Conservation (phyloP, 352 stramenopile species). For the Nothophytophthora sp. region DNA sequence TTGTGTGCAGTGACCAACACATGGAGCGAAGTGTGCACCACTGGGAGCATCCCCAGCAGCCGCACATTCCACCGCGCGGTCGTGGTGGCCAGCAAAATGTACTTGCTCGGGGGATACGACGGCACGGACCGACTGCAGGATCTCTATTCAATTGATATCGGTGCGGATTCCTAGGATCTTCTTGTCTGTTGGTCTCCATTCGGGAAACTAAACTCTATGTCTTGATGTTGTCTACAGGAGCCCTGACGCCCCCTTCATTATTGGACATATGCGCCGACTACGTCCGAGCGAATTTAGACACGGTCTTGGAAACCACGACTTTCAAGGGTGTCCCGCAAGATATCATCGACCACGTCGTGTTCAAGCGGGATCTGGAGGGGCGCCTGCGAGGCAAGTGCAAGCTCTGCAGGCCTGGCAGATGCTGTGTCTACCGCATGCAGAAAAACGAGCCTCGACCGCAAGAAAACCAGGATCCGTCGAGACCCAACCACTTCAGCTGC, state of each 20-base stretch:
- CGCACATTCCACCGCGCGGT: slow-evolving; percentile 88
- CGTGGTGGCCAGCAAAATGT: slow-evolving; percentile 83
- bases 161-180: not conserved
- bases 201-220: not conserved
- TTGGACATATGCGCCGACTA: slow-evolving; percentile 76
- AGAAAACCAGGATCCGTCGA: slow-evolving; percentile 29
- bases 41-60: slow-evolving; percentile 78
- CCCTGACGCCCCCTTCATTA: slow-evolving; percentile 67
- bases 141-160: slow-evolving; percentile 85
- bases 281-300: slow-evolving; percentile 64
- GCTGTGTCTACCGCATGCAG: slow-evolving; percentile 66
- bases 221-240: slow-evolving; percentile 17
- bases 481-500: slow-evolving; percentile 41
- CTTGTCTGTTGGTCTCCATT: not conserved
- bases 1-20: slow-evolving; percentile 58
- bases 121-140: slow-evolving; percentile 84
- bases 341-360: slow-evolving; percentile 77
- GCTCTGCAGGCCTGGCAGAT: slow-evolving; percentile 64
- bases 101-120: slow-evolving; percentile 86
- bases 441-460: slow-evolving; percentile 26
- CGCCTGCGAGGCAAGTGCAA: slow-evolving; percentile 76
- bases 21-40: slow-evolving; percentile 85
- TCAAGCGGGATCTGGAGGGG: slow-evolving; percentile 69
- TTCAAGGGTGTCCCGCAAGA: slow-evolving; percentile 81
- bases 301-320: slow-evolving; percentile 62